Conservation (phyloP, 305 asterid species). For the Vinca major region DNA sequence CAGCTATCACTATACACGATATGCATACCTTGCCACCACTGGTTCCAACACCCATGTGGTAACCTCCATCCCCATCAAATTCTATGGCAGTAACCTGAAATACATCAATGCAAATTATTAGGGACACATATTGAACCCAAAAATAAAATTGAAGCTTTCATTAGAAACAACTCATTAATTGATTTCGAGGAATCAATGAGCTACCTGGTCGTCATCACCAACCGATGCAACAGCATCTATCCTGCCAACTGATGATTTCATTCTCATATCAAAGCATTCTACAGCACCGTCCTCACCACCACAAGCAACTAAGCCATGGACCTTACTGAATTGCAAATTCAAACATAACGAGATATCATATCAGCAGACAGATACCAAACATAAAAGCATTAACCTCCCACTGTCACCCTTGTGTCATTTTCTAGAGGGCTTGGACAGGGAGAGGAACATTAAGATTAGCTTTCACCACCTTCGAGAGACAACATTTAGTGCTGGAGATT, state of each 20-base stretch:
- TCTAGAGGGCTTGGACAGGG: neutral
- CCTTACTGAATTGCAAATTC: conserved; percentile 38
- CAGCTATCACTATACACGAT: neutral
- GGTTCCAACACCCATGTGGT: conserved; percentile 85
- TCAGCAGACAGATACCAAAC: neutral
- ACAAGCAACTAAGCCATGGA: conserved; percentile 78
- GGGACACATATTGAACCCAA: neutral
- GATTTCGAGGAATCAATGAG: neutral
- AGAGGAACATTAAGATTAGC: conserved; percentile 8
- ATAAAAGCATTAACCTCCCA: neutral
- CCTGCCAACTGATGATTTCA: conserved; percentile 78
- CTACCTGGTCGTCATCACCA: conserved; percentile 66
- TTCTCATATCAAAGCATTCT: conserved; percentile 86
- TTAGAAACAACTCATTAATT: neutral
- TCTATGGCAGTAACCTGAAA: conserved; percentile 92
- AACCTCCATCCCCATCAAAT: conserved; percentile 72
- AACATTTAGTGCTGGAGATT: conserved; percentile 83
- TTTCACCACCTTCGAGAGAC: conserved; percentile 56
- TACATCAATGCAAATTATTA: conserved; percentile 17
- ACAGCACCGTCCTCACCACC: conserved; percentile 97
- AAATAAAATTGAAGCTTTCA: neutral
- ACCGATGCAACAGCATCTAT: conserved; percentile 41
- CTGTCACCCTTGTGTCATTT: neutral
- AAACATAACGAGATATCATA: neutral
- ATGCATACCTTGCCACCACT: conserved; percentile 74